These are phyloP conservation scores for Diaporthe destruens DNA, from an alignment of 2,329 filamentous ascomycete genomes.

Conservation along the genomic window DNA sequence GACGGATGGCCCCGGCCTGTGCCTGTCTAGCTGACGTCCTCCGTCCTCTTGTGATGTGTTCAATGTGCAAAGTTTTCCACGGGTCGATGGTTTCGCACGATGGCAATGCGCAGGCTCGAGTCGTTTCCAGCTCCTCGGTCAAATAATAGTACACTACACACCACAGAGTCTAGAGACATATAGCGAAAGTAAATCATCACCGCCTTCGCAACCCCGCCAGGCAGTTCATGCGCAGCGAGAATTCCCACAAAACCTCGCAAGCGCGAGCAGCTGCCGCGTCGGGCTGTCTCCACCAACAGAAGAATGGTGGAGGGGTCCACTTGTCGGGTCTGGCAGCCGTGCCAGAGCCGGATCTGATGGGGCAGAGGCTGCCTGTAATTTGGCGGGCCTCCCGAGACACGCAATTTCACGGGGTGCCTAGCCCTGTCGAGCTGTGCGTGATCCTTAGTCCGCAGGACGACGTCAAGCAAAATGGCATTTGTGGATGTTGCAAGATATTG, in stretches of 20 bases:
- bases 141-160: no score
- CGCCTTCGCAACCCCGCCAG: slow-evolving; percentile 37
- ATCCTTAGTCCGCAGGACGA: slow-evolving; percentile 1
- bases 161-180: not conserved
- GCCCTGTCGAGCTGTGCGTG: slow-evolving; percentile 11
- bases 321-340: slow-evolving; percentile 36
- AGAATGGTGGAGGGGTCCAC: slow-evolving; percentile 36
- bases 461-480: not conserved
- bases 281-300: slow-evolving; percentile 34
- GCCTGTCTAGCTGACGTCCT: not conserved
- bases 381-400: slow-evolving; percentile 41
- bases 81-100: not conserved
- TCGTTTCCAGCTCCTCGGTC: not conserved
- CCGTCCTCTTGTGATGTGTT: not conserved
- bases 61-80: not conserved
- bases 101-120: not conserved
- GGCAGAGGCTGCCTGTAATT: slow-evolving; percentile 40
- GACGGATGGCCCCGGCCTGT: not conserved
- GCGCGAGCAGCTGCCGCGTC: slow-evolving; percentile 36
- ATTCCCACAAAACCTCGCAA: slow-evolving; percentile 34
- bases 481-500: not conserved
- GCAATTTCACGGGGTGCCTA: slow-evolving; percentile 35
- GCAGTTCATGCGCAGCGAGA: slow-evolving; percentile 33
- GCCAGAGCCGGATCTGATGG: slow-evolving; percentile 37
- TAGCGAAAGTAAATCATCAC: slow-evolving; percentile 27